Conservation (phyloP, 352 stramenopile genomes). For the Phytopythium mirpurense region DNA sequence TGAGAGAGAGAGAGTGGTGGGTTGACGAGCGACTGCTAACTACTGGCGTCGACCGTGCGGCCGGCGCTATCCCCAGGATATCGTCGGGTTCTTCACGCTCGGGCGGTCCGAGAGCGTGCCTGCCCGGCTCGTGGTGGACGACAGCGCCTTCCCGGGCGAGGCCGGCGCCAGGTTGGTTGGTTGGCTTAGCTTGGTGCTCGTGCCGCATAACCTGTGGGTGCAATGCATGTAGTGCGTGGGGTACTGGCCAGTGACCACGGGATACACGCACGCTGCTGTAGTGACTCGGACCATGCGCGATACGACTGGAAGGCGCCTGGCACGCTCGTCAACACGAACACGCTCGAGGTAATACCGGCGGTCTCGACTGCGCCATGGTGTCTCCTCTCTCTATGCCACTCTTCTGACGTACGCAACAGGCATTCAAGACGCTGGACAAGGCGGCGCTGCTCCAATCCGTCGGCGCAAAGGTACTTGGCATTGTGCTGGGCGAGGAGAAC, state of each 20-base stretch:
- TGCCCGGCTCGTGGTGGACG: constrained; percentile 66
- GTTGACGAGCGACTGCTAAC: too few relatives aligned
- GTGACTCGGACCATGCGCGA: constrained; percentile 40
- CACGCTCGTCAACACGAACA: constrained; percentile 81
- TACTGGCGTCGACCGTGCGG: too few relatives aligned
- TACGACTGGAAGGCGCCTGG: constrained; percentile 79
- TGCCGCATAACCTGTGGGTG: too few relatives aligned
- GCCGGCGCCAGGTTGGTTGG: constrained; percentile 9
- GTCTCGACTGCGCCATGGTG: too few relatives aligned
- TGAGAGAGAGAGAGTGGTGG: constrained; percentile 16
- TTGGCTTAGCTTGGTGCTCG: neutral
- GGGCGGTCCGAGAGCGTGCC: constrained; percentile 55
- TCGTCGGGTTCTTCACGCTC: constrained; percentile 66
- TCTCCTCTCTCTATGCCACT: too few relatives aligned
- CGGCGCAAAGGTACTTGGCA: constrained; percentile 30
- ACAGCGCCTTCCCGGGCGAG: constrained; percentile 45
- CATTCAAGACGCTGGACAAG: constrained; percentile 87
- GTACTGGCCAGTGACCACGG: too few relatives aligned
- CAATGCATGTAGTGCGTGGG: too few relatives aligned
- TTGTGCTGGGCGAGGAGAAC: constrained; percentile 14
- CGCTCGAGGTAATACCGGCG: constrained; percentile 82
- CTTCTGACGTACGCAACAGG: too few relatives aligned
- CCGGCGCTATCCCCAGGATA: constrained; percentile 13
- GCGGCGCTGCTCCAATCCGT: constrained; percentile 44
- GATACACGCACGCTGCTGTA: constrained; percentile 7